Percentiles rank a stretch among this genome's conserved stretches.
phyloP scores from a whole-genome alignment of 2,329 filamentous ascomycete genomes.

The Mycosphaerella arachidis region DNA sequence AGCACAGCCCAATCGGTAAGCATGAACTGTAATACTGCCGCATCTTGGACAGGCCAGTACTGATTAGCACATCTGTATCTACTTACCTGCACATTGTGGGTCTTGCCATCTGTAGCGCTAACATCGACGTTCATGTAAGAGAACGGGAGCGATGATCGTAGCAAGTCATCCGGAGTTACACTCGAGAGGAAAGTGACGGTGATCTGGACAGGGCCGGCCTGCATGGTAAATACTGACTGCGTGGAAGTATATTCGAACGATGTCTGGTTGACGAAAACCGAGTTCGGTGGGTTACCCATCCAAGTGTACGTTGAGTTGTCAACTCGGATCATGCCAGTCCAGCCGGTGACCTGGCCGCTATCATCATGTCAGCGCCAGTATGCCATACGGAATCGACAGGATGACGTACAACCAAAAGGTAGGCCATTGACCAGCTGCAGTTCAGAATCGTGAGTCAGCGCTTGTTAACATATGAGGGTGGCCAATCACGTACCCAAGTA shows the following conservation, averaged over 20 bases:
- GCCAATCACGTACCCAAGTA: constrained; percentile 44
- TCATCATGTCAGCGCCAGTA: not conserved
- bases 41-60: too few relatives aligned
- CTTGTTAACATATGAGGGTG: not conserved
- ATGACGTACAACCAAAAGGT: constrained; percentile 49
- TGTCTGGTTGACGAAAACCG: constrained; percentile 54
- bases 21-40: too few relatives aligned
- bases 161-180: constrained; percentile 61
- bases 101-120: constrained; percentile 55
- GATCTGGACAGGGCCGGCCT: constrained; percentile 38
- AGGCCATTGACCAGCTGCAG: constrained; percentile 55
- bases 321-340: constrained; percentile 61
- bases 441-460: not conserved
- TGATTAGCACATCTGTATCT: not conserved
- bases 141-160: constrained; percentile 63
- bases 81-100: constrained; percentile 56
- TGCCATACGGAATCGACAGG: not conserved
- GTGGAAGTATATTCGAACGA: constrained; percentile 67
- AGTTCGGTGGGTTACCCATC: constrained; percentile 56
- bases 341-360: constrained; percentile 53
- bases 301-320: constrained; percentile 58
- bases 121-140: constrained; percentile 65
- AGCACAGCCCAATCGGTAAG: not conserved
- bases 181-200: constrained; percentile 67
- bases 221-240: constrained; percentile 58